Evolutionary conservation across 2,329 filamentous ascomycete species (phyloP), one percentile per base, ranked within the genome.

Genomic region (Pestalotiopsis sp.): DNA sequence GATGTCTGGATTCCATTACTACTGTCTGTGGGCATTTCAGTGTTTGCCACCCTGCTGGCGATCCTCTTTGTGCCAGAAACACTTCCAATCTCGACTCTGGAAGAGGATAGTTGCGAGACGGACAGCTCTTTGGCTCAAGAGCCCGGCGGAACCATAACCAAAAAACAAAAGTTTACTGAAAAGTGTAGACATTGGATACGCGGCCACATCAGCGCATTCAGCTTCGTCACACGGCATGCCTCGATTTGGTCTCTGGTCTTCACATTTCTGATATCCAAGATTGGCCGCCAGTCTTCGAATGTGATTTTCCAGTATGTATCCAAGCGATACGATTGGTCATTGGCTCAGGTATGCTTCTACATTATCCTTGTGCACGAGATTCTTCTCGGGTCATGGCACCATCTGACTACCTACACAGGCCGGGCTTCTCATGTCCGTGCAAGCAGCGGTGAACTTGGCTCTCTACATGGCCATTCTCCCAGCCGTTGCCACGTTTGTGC

Each of bases 261-360:
- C 13, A 66, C 63, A 6, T 66, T 66, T 23, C 14, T 66, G 25
- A 36, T 66, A 17, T 66, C 63, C 25, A 66, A 66, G 31, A 11
- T 66, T n/a, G 63, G 63, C 25, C 63, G 63, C 17, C 49, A 56
- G 25, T 12, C 63, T 13, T 56, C 23, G 12, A 66, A 56, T 49
- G 40, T 66, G 25, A 25, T 66, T 4, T 57, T 58, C 7, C 63
- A 66, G 31, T 66, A 66, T 57, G 63, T 38, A 12, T 66, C 63
- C 13, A 66, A 66, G 20, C 52, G 63, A 57, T 66, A 66, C n/a
- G 63, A 27, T 12, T 66, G 63, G 63, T 31, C n/a, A 20, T 13
- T 66, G 7, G 20, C 41, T 13, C 20, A 66, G 40, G 63, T 66
- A 56, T n/a, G 63, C 20, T 20, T 57, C 17, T 13, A 4, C 6